phyloP scores from a whole-genome alignment of 2,329 filamentous ascomycete species.

The Penicillium sp. region DNA sequence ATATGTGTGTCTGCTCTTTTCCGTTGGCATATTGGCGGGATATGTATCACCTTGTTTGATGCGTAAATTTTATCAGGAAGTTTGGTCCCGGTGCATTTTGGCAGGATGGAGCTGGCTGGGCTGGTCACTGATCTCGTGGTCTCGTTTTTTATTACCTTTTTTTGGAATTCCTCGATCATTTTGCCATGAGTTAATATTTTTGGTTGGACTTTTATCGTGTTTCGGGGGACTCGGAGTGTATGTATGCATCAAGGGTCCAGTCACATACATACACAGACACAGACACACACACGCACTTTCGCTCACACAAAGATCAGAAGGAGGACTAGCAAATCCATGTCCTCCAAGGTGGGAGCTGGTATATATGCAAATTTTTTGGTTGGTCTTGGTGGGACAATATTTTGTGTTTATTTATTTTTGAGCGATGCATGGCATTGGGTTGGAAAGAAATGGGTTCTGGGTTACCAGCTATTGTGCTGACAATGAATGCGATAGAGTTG shows the following conservation, averaged over 20 bases:
- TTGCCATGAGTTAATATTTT: not conserved
- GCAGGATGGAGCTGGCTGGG: slow-evolving; percentile 42
- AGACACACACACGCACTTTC: not conserved
- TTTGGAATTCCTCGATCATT: slow-evolving; percentile 1
- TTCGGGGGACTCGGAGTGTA: slow-evolving; percentile 1
- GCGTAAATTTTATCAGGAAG: slow-evolving; percentile 40
- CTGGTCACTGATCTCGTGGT: slow-evolving; percentile 36
- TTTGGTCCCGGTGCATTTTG: slow-evolving; percentile 40
- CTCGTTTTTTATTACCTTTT: slow-evolving; percentile 7
- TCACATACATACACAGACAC: slow-evolving; percentile 5
- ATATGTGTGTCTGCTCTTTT: slow-evolving; percentile 34
- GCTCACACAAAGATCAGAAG: not conserved
- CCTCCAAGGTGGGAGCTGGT: slow-evolving; percentile 9
- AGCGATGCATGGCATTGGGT: slow-evolving; percentile 17
- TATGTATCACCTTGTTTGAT: slow-evolving; percentile 32
- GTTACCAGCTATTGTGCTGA: slow-evolving; percentile 5
- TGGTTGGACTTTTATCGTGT: slow-evolving; percentile 1
- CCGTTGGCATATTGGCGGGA: slow-evolving; percentile 35
- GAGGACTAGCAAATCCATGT: slow-evolving; percentile 6
- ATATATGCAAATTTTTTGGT: slow-evolving; percentile 13
- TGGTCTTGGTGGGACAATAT: slow-evolving; percentile 10
- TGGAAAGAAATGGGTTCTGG: slow-evolving; percentile 15
- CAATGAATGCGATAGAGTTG: slow-evolving; percentile 13
- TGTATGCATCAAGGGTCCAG: slow-evolving; percentile 4
- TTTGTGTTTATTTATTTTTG: slow-evolving; percentile 11